These are phyloP conservation scores for Aspergillus hancockii DNA, from an alignment of 495 filamentous ascomycete genomes.

Conservation along the genomic window DNA sequence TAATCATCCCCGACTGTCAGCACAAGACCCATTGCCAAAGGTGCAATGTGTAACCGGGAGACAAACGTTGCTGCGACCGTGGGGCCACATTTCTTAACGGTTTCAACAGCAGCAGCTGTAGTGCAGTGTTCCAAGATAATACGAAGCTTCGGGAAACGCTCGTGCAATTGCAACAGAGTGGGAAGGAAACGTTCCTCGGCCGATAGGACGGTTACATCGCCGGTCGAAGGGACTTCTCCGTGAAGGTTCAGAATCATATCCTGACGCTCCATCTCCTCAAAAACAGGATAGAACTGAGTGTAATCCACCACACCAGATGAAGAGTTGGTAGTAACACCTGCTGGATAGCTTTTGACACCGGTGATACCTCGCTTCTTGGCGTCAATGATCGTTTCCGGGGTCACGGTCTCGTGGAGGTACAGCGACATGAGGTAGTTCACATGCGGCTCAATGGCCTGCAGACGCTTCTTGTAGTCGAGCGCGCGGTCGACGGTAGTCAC, in stretches of 20 bases:
- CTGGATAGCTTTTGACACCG: constrained; percentile 62
- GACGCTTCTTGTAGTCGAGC: constrained; percentile 68
- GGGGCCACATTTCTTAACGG: constrained; percentile 72
- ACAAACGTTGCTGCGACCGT: constrained; percentile 52
- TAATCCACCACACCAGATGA: constrained; percentile 77
- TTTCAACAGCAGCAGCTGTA: constrained; percentile 76
- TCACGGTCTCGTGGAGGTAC: constrained; percentile 77
- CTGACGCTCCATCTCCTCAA: constrained; percentile 73
- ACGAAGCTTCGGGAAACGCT: constrained; percentile 73
- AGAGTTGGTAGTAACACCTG: constrained; percentile 79
- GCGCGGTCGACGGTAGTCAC: constrained; percentile 73
- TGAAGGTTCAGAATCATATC: constrained; percentile 65
- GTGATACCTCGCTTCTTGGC: constrained; percentile 58
- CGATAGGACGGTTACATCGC: constrained; percentile 68
- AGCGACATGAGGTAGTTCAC: constrained; percentile 88
- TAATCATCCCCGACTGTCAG: constrained; percentile 9
- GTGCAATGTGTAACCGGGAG: not conserved
- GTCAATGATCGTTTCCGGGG: constrained; percentile 73
- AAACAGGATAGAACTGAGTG: constrained; percentile 71
- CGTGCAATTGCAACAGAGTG: constrained; percentile 67
- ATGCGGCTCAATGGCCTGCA: constrained; percentile 67
- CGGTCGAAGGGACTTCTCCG: constrained; percentile 55
- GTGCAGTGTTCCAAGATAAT: constrained; percentile 83
- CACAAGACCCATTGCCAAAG: constrained; percentile 3
- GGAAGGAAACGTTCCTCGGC: constrained; percentile 83